Percentiles rank a stretch among this genome's conserved stretches.
Conservation (phyloP, 2,329 filamentous ascomycete species). For the Aspergillus sp. region DNA sequence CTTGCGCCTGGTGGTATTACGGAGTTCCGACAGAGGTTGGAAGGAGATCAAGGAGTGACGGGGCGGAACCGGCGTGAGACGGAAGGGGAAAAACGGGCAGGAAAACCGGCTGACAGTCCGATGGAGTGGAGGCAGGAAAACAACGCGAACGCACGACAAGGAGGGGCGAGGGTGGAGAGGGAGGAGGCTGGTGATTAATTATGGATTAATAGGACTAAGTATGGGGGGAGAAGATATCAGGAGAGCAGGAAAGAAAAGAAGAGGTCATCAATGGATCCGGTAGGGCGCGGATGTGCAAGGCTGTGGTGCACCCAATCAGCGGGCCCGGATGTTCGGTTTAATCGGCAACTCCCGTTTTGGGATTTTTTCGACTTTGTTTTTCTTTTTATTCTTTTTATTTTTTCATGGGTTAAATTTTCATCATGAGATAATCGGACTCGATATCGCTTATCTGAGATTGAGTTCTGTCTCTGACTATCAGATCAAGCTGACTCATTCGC, state of each 20-base stretch:
- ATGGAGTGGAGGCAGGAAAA: neutral
- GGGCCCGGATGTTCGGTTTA: constrained; percentile 6
- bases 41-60: neutral
- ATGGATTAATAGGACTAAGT: neutral
- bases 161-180: neutral
- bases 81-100: neutral
- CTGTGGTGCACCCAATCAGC: constrained; percentile 7
- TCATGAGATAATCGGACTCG: neutral
- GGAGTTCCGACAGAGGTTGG: neutral
- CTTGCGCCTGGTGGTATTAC: neutral
- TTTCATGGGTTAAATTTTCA: no score
- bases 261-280: constrained; percentile 2
- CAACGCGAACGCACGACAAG: neutral
- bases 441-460: neutral
- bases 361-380: neutral
- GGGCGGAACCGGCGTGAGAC: neutral
- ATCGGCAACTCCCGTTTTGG: constrained; percentile 12
- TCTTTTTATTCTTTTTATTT: neutral
- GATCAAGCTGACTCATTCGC: no score
- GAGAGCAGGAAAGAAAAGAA: constrained; percentile 1
- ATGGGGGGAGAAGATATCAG: neutral
- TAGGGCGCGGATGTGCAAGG: constrained; percentile 9
- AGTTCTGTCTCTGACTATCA: no score
- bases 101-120: no score
- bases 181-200: neutral